Percentiles rank a stretch among this genome's conserved stretches.
Conservation (phyloP, 768 basidiomycete genomes). For the Termitomyces sp. region DNA sequence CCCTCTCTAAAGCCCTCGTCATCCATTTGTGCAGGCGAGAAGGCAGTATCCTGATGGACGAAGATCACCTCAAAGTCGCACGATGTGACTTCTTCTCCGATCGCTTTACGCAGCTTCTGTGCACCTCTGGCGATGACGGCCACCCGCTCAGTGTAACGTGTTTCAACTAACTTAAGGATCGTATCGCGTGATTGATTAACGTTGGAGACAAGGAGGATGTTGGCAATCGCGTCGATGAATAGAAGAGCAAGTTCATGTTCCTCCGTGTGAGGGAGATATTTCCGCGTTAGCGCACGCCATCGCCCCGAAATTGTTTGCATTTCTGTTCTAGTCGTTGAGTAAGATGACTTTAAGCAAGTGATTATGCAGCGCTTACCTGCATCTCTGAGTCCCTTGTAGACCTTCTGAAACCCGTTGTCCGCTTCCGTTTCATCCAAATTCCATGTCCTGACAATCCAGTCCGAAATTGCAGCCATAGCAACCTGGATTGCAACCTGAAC, state of each 20-base stretch:
- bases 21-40: constrained; percentile 39
- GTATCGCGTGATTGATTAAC: constrained; percentile 21
- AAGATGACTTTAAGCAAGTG: not conserved
- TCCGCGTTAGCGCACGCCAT: constrained; percentile 37
- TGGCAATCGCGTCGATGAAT: constrained; percentile 33
- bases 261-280: constrained; percentile 17
- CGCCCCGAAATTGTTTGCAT: constrained; percentile 37
- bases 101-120: constrained; percentile 46
- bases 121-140: constrained; percentile 37
- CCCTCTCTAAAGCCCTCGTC: constrained; percentile 20
- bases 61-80: constrained; percentile 51
- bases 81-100: constrained; percentile 54
- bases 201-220: constrained; percentile 35
- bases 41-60: constrained; percentile 34
- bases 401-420: constrained; percentile 33
- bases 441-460: constrained; percentile 48
- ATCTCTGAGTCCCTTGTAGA: constrained; percentile 29
- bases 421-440: constrained; percentile 44
- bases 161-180: constrained; percentile 32
- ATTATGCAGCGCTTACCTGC: constrained; percentile 21
- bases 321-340: constrained; percentile 19
- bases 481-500: constrained; percentile 41
- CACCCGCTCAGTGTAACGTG: constrained; percentile 39
- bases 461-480: constrained; percentile 38
- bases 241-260: constrained; percentile 26